These are phyloP conservation scores for Prunus armeniaca DNA, from an alignment of 306 rosid genomes.

Conservation along the genomic window DNA sequence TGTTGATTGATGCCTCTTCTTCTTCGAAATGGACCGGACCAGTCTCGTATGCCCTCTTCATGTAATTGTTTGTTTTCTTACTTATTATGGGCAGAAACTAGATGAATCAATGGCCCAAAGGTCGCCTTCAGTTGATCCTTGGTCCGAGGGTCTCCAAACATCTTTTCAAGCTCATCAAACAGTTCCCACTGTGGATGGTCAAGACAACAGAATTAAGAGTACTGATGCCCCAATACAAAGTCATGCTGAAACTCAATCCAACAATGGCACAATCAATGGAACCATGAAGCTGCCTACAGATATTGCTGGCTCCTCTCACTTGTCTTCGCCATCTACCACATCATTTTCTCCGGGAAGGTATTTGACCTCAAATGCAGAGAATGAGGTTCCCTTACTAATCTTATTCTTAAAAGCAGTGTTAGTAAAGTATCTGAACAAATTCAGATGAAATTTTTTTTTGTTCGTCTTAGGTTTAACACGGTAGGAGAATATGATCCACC, in stretches of 20 bases:
- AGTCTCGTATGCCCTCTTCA: not conserved
- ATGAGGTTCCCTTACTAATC: not conserved
- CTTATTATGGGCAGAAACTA: conserved; percentile 48
- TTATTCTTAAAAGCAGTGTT: conserved; percentile 11
- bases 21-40: no score
- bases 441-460: conserved; percentile 17
- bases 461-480: conserved; percentile 27
- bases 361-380: conserved; percentile 21
- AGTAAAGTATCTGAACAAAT: conserved; percentile 10
- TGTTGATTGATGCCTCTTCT: no score
- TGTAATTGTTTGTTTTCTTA: not conserved
- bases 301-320: no score
- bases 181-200: not conserved
- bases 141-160: conserved; percentile 46
- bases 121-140: conserved; percentile 34
- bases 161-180: conserved; percentile 47
- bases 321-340: no score
- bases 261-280: no score
- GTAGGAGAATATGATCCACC: no score
- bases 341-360: conserved; percentile 47
- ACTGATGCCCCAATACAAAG: conserved; percentile 28
- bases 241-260: no score
- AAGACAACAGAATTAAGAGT: no score
- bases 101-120: conserved; percentile 46
- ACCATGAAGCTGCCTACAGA: no score